These are phyloP conservation scores for Phylloporus arenicola DNA, from an alignment of 768 basidiomycete genomes.

Conservation along the genomic window DNA sequence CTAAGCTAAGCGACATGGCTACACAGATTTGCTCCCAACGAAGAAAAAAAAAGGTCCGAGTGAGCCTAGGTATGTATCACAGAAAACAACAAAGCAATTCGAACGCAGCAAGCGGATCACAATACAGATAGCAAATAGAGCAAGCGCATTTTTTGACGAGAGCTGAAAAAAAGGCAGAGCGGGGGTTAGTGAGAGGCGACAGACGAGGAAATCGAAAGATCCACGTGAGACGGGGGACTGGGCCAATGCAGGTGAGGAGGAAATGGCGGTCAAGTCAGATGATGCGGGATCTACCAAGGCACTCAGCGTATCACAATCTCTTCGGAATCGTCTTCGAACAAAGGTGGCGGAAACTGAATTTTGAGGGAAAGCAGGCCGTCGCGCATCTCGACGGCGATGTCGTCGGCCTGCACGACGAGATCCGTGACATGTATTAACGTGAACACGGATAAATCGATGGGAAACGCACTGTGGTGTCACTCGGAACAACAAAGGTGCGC, in stretches of 20 bases:
- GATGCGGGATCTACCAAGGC: slow-evolving; percentile 15
- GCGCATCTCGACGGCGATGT: slow-evolving; percentile 50
- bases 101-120: not conserved
- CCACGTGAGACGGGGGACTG: slow-evolving; percentile 1
- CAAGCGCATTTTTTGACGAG: not conserved
- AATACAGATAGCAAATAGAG: not conserved
- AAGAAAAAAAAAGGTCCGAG: not conserved
- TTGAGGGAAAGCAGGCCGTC: slow-evolving; percentile 57
- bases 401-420: slow-evolving; percentile 38
- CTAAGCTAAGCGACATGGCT: not conserved
- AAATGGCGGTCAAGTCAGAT: slow-evolving; percentile 10
- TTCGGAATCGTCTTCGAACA: slow-evolving; percentile 37
- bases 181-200: slow-evolving; percentile 9
- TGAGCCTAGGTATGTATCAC: not conserved
- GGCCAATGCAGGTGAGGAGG: slow-evolving; percentile 2
- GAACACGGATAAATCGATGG: slow-evolving; percentile 12
- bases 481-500: slow-evolving; percentile 50
- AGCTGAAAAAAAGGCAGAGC: slow-evolving; percentile 3
- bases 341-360: slow-evolving; percentile 46
- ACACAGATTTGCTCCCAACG: not conserved
- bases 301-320: slow-evolving; percentile 47
- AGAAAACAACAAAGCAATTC: not conserved
- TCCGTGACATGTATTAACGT: slow-evolving; percentile 1
- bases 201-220: not conserved
- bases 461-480: slow-evolving; percentile 48